Conservation (phyloP, 164 flowering plant species). For the Chimonanthus salicifolius region DNA sequence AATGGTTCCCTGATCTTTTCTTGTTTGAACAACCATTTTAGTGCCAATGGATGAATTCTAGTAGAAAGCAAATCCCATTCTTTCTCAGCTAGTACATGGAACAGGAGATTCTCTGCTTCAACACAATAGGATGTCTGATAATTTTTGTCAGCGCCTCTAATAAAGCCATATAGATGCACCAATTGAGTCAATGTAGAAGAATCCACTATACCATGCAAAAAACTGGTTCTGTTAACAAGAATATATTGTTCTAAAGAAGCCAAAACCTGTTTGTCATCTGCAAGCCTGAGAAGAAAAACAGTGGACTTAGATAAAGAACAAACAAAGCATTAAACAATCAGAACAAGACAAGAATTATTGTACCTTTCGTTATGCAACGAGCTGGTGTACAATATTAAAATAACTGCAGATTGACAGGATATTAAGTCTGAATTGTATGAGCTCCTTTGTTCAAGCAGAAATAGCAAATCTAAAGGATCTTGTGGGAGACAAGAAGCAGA, state of each 20-base stretch:
- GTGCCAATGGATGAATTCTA: conserved; percentile 43
- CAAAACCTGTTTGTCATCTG: conserved; percentile 75
- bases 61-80: conserved; percentile 66
- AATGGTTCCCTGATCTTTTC: conserved; percentile 50
- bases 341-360: conserved; percentile 6
- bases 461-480: conserved; percentile 80
- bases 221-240: conserved; percentile 47
- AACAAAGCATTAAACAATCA: background rate
- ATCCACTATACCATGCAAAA: conserved; percentile 23
- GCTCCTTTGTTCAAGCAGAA: conserved; percentile 75
- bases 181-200: conserved; percentile 28
- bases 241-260: conserved; percentile 87
- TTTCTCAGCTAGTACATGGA: conserved; percentile 44
- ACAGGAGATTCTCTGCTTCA: conserved; percentile 76
- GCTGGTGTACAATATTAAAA: conserved; percentile 55
- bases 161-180: conserved; percentile 65
- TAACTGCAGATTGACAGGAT: conserved; percentile 68
- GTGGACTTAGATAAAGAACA: background rate
- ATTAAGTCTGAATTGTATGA: conserved; percentile 39
- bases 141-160: conserved; percentile 43
- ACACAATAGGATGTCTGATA: conserved; percentile 60
- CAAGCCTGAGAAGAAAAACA: conserved; percentile 44
- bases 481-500: conserved; percentile 62
- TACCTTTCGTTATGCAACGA: conserved; percentile 78
- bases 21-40: conserved; percentile 91